Evolutionary conservation across 306 rosid species (phyloP), one percentile per base, ranked within the genome.

Genomic region (Castanea crenata): DNA sequence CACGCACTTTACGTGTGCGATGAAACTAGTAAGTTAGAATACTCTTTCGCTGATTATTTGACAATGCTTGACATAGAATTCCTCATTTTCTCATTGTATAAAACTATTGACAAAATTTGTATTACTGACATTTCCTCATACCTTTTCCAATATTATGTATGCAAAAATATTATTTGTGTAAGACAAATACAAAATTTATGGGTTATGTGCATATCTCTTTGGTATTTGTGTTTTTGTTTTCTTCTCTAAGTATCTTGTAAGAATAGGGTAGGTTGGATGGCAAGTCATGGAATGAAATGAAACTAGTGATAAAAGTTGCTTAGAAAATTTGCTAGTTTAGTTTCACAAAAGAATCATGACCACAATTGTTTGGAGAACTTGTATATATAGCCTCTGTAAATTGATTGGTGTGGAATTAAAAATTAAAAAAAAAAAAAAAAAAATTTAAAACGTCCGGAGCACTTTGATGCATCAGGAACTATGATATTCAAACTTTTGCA

Each of bases 1-100:
- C 46, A 2, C 0, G 0, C 1, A 0, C 3, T 41, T 41, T 8
- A 3, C 1, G 0, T 8, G 1, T 8, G 3, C 0, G 3, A 41
- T 2, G 3, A 41, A 41, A 0, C 46, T 41, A 7, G 46, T 41
- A 41, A 41, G 46, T 41, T 41, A 41, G 46, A 41, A 41, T 8
- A 41, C 46, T 8, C 3, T 41, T 41, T 41, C 0, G 46, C 46
- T 41, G 2, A 0, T 41, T 41, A 41, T 41, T 41, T 8, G 46
- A 41, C 11, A 0, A 41, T 41, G 1, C 12, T 41, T 41, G 46
- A 41, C 46, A 8, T 41, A 41, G 46, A 8, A 41, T 41, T 2
- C 12, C 3, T 41, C 46, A 41, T 41, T 41, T 41, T 8, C 12
- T 8, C 46, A 8, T 41, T 41, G 46, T 2, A 41, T 41, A 41